These are phyloP conservation scores for Hirschfeldia incana DNA, from an alignment of 345 rosid genomes.

Conservation along the genomic window DNA sequence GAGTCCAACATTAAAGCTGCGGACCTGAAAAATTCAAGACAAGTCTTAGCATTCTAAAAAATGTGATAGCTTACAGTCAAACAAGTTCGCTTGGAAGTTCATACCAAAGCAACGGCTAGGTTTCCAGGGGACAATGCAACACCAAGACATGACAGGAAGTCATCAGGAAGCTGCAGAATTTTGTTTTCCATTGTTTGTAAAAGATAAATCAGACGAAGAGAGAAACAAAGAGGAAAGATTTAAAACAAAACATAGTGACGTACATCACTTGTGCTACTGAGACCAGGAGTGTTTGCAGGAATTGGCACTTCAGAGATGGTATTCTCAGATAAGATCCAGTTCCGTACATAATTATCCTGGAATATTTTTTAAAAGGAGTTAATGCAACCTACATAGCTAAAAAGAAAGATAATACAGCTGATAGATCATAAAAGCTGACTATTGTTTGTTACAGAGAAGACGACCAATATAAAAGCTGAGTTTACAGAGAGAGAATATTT, in stretches of 20 bases:
- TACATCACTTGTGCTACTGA: conserved; percentile 69
- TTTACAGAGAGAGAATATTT: conserved; percentile 29
- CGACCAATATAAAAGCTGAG: background rate
- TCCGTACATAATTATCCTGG: conserved; percentile 79
- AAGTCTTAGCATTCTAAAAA: conserved; percentile 13
- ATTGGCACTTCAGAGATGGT: conserved; percentile 62
- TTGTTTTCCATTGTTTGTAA: conserved; percentile 21
- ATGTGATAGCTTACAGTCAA: conserved; percentile 10
- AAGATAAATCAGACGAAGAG: conserved; percentile 16
- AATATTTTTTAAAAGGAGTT: conserved; percentile 10
- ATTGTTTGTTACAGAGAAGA: background rate
- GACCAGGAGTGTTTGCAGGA: conserved; percentile 63
- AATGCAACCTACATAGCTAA: conserved; percentile 13
- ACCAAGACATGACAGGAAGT: conserved; percentile 76
- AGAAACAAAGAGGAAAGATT: conserved; percentile 18
- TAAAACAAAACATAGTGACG: conserved; percentile 22
- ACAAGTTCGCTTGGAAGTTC: conserved; percentile 17
- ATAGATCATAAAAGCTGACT: background rate
- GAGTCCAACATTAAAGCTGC: conserved; percentile 63
- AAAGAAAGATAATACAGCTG: background rate
- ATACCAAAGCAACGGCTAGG: conserved; percentile 80
- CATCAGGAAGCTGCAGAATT: conserved; percentile 75
- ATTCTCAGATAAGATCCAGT: conserved; percentile 64
- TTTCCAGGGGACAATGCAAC: conserved; percentile 81
- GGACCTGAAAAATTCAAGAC: conserved; percentile 57